Base-by-base conservation (phyloP, 306 rosid genomes). In the Cicer chorassanicum region DNA sequence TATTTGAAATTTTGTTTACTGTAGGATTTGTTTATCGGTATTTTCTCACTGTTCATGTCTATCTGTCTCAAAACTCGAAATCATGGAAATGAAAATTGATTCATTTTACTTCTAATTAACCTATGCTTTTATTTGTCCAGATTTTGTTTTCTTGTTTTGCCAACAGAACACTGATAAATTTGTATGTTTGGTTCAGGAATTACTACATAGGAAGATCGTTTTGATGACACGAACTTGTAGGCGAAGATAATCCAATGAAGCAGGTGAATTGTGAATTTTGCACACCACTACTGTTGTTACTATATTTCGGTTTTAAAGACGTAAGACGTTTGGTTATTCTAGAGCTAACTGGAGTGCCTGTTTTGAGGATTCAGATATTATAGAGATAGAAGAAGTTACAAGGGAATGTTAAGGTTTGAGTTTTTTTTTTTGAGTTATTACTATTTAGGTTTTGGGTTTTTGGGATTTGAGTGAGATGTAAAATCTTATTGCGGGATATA, bases 401-500 rank as follows among this genome's bases (percentile, higher is more conserved):
- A 56, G 82, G 92, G 93, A 87, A 88, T 89, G 95, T 87, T 82
- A 84, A 87, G 91, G 95, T 74, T 90, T 90, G 91, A 88, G 89
- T 89, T 29, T 89, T 89, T 16, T 16, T 89, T 81, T 72, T 89
- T 86, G 86, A 84, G 89, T 86, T 82, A 83, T 84, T 82, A 83
- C 80, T 57, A 67, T 79, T 90, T 88, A 81, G 86, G 82, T 67
- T 68, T 87, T 86, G 66, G 55, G 80, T 78, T 69, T 68, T 68
- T 64, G 87, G 87, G 82, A 82, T 88, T 85, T 81, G 97, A 94
- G 96, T 93, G 97, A 91, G 96, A 89, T 93, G 97, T 94, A 91
- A 88, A 94, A 94, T 90, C 97, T 87, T 91, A 87, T 91, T 88
- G 96, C 97, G 95, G 97, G 93, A 90, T 92, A 86, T 92, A 94